phyloP scores from a whole-genome alignment of 768 basidiomycete species.

The Mycena vitilis region DNA sequence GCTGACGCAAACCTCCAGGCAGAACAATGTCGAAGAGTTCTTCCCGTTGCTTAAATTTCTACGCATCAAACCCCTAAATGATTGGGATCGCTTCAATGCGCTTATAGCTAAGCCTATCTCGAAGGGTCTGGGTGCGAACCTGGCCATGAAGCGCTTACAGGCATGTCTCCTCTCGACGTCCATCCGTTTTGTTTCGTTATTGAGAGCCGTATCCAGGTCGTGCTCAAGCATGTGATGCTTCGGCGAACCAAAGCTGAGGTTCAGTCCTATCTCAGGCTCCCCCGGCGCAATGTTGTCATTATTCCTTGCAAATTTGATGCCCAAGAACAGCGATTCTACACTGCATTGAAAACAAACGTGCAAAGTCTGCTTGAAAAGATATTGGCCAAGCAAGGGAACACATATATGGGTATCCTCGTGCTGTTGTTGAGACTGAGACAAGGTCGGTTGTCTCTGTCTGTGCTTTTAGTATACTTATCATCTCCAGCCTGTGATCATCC shows the following conservation, averaged over 20 bases:
- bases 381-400: constrained; percentile 55
- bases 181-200: background rate
- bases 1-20: constrained; percentile 1
- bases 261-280: constrained; percentile 82
- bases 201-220: constrained; percentile 48
- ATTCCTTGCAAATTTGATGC: constrained; percentile 82
- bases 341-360: constrained; percentile 74
- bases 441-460: constrained; percentile 59
- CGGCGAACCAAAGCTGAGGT: constrained; percentile 81
- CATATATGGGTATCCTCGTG: constrained; percentile 75
- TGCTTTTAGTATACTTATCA: background rate
- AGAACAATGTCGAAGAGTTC: constrained; percentile 29
- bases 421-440: constrained; percentile 88
- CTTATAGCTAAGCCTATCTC: constrained; percentile 86
- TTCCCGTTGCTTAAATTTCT: constrained; percentile 92
- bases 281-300: constrained; percentile 74
- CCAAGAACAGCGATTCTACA: constrained; percentile 85
- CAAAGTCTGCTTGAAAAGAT: constrained; percentile 73
- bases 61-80: constrained; percentile 81
- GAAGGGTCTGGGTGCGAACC: constrained; percentile 62
- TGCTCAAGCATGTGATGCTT: constrained; percentile 90
- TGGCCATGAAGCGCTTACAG: constrained; percentile 89
- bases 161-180: background rate
- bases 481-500: constrained; percentile 90
- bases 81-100: constrained; percentile 82